phyloP scores from a whole-genome alignment of 192 early-diverging fungal species.

The Entrophospora sp. region DNA sequence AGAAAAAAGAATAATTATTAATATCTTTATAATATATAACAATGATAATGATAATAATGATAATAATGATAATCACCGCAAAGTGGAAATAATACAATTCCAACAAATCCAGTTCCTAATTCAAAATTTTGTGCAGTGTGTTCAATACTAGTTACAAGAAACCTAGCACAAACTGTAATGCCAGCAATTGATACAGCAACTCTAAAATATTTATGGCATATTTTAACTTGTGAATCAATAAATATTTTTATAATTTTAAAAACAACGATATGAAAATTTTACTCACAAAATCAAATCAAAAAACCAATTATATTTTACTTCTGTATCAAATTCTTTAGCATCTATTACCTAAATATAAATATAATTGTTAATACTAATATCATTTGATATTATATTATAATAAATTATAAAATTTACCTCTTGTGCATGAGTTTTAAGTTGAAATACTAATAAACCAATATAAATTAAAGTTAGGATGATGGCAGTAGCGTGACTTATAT shows the following conservation, averaged over 20 bases:
- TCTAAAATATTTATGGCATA: constrained; percentile 48
- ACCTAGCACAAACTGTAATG: constrained; percentile 67
- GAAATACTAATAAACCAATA: constrained; percentile 74
- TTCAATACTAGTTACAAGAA: constrained; percentile 68
- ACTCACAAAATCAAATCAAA: not conserved
- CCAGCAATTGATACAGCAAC: constrained; percentile 48
- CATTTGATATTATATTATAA: no score
- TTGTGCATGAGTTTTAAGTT: constrained; percentile 65
- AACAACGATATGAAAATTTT: not conserved
- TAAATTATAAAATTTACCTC: constrained; percentile 14
- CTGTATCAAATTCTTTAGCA: not conserved
- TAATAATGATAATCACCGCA: constrained; percentile 42
- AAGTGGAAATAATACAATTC: constrained; percentile 85
- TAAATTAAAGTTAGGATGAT: constrained; percentile 54
- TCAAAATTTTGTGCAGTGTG: constrained; percentile 54
- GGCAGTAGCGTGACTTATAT: constrained; percentile 51
- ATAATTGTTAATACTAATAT: not conserved
- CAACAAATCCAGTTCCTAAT: constrained; percentile 82
- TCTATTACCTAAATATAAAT: not conserved
- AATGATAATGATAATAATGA: constrained; percentile 21
- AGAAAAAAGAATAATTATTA: no score
- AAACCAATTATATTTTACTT: not conserved
- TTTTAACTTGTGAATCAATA: constrained; percentile 3
- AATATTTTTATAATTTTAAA: constrained; percentile 19
- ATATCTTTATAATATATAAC: no score